Base-by-base conservation (phyloP, 208 protist species). In the Vickermania ingenoplastis region DNA sequence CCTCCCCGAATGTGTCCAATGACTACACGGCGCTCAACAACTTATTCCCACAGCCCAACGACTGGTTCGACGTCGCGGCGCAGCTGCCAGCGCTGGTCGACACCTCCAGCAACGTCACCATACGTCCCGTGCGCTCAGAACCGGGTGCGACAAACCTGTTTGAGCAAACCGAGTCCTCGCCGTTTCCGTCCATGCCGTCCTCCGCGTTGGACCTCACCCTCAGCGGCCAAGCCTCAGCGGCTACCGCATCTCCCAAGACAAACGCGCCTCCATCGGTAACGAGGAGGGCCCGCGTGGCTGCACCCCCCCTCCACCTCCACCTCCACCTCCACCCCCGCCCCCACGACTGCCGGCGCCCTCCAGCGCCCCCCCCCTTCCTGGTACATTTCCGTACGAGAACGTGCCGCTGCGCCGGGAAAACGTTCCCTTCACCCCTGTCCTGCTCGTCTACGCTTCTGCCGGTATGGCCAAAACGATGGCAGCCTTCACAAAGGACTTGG, bases 381-480 rank as follows among this genome's bases (percentile, higher is more conserved):
- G 55, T 17, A 30, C 31, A 14, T 69, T 78, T 60, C 67, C 60
- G 17, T 84, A 73, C 66, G 70, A 74, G 25, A 31, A 57, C 2
- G 53, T 77, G 0, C 70, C 73, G n/a, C 63, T 80, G 13, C 41
- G 56, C 59, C 63, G 52, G 23, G 63, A 68, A 13, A 66, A 69
- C 17, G 67, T 69, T 21, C 54, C 28, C 21, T 29, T 24, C 52
- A 72, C 68, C 0, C 63, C 65, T 1, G 36, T 80, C 11, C 49
- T 62, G 2, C 63, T 84, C 13, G 28, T 80, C 13, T 84, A 84
- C 71, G 67, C 73, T 36, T 77, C 77, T 2, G 55, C 77, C 4
- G 73, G 73, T 7, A 80, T 84, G 73, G 59, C 77, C 21, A 77
- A 71, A 61, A 75, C 77, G 29, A 69, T 84, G 41, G 77, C 73